A percentile compares a stretch with the other conserved stretches of the same genome.
Evolutionary conservation across 2,329 filamentous ascomycete species (phyloP).

Genomic region (Botrytis deweyae): DNA sequence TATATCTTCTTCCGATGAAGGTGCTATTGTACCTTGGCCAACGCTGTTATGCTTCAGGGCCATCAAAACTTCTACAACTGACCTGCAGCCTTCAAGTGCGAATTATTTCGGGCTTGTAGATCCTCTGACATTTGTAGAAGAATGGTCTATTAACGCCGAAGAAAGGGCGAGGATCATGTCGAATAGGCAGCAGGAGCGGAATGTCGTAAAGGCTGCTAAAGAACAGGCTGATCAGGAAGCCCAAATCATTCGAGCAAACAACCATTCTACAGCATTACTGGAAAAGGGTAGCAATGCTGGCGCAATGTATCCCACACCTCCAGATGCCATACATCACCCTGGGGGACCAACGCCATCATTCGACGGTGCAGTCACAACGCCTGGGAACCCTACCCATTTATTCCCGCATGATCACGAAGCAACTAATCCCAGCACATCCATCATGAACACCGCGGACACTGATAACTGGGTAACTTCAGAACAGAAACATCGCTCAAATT

Average conservation of each 20-base stretch:
- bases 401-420: slow-evolving; percentile 44
- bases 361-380: slow-evolving; percentile 56
- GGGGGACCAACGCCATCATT: slow-evolving; percentile 56
- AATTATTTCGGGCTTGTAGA: slow-evolving; percentile 29
- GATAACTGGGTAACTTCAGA: slow-evolving; percentile 35
- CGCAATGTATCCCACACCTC: slow-evolving; percentile 70
- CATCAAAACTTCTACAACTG: slow-evolving; percentile 19
- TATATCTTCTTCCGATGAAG: slow-evolving; percentile 31
- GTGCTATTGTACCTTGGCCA: slow-evolving; percentile 39
- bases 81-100: slow-evolving; percentile 18
- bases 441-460: slow-evolving; percentile 28
- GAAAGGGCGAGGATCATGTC: slow-evolving; percentile 47
- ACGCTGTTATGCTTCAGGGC: slow-evolving; percentile 38
- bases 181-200: slow-evolving; percentile 53
- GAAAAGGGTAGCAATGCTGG: slow-evolving; percentile 52
- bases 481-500: slow-evolving; percentile 31
- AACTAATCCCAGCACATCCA: slow-evolving; percentile 25
- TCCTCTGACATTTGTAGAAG: slow-evolving; percentile 42
- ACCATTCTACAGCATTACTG: slow-evolving; percentile 52
- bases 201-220: slow-evolving; percentile 40
- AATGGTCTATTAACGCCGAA: slow-evolving; percentile 40
- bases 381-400: slow-evolving; percentile 45
- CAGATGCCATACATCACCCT: slow-evolving; percentile 59
- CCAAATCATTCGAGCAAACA: slow-evolving; percentile 47
- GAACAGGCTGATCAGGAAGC: slow-evolving; percentile 47